Evolutionary conservation across 805 yeast genomes (phyloP), one percentile per base, ranked within the genome.

Genomic region (Sugiyamaella chiloensis): DNA sequence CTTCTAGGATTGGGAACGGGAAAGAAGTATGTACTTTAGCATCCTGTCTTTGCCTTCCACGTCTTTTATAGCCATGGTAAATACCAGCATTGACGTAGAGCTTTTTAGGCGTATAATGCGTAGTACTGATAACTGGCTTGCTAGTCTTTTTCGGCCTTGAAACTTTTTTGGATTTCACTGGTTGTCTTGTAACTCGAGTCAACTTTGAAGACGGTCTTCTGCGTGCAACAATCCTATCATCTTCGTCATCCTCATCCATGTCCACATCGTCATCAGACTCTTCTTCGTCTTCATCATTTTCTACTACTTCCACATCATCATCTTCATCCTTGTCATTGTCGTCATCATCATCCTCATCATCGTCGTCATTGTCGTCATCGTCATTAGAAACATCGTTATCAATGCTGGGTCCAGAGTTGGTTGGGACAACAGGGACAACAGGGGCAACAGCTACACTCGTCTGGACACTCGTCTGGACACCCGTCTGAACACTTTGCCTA

Each of bases 1-100:
- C 53, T 23, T 8, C 44, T 8, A 42, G 29, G 14, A 46, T 40
- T 3, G 56, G 56, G 26, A 52, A 41, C 11, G 53, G 53, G 29
- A 52, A 52, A 6, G 40, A 39, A 3, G 40, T 12, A 19, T 40
- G 32, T 19, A 21, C 24, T 17, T 39, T 40, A 4, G 40, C 44
- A n/a, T 26, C 24, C 12, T n/a, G 40, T 19, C 26, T 32, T 24
- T 31, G 24, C 14, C 46, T 29, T 6, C 37, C 42, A 12, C 40
- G 42, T 8, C 42, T 26, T 21, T 40, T 40, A 14, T 23, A 24
- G 23, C 42, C 42, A n/a, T 40, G 20, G 31, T 50, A 42, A 8
- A 50, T 12, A 11, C 52, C 52, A 3, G 45, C 26, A 2, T 23
- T 31, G 19, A 50, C 27, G 20, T 44, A 46, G 4, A 41, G 32